Evolutionary conservation across 371 early-diverging fungal species (phyloP), one percentile per base, ranked within the genome.

Genomic region (Mucor circinelloides): DNA sequence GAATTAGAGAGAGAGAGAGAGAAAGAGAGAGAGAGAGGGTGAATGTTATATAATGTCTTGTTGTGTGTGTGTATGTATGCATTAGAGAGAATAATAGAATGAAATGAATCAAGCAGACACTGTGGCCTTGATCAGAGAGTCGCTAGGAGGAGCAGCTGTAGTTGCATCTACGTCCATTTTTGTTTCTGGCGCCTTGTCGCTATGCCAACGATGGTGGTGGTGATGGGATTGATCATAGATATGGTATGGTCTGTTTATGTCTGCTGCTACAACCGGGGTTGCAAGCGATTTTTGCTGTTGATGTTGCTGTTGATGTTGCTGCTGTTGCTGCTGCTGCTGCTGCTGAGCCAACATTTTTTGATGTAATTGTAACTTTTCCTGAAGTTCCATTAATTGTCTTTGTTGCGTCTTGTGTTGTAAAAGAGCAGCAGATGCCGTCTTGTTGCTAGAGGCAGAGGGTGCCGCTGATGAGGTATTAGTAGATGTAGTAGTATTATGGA

Each of bases 371-470:
- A 82, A 38, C 40, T 81, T 75, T 60, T 80, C 73, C 62, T 80
- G 80, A 10, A 80, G 54, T n/a, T 70, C 69, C 44, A 73, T 67
- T 31, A 80, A 50, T 34, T 80, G 80, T 44, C 70, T 73, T 60
- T 80, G 83, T 36, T 83, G 83, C 13, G 75, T 78, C 59, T 80
- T 80, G 40, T 83, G 83, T 32, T 75, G 77, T 30, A 77, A 55
- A n/a, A 82, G 65, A 42, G 83, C 83, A 30, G 78, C 78, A 38
- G 69, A 63, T 23, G 71, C 50, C 48, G 68, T 32, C 58, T 55
- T 28, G 58, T 27, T 57, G 32, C 13, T 64, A 32, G 40, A 27
- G 36, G 13, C 2, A 40, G 40, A 4, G 3, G 40, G 40, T 40
- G 40, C 19, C 34, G 34, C 23, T 25, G 40, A 40, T 40, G 40